Conservation (phyloP, 2,329 filamentous ascomycete genomes). For the Diplodia mutila region DNA sequence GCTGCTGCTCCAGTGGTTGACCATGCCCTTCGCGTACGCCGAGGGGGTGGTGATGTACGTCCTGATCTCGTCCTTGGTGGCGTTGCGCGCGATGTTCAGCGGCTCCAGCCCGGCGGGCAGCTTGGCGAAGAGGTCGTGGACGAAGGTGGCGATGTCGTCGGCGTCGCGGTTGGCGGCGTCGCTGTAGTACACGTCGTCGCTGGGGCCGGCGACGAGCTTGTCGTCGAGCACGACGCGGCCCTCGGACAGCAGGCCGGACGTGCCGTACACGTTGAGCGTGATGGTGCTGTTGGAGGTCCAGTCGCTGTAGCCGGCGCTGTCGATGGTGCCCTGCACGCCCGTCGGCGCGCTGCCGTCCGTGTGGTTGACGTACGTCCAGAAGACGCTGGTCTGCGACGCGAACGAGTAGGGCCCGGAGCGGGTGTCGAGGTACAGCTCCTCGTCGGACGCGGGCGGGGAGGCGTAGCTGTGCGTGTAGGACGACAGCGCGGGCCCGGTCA, state of each 20-base stretch:
- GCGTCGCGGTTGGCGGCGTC: conserved; percentile 50
- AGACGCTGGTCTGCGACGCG: conserved; percentile 57
- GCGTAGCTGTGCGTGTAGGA: conserved; percentile 56
- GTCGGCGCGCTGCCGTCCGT: conserved; percentile 41
- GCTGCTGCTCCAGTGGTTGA: conserved; percentile 59
- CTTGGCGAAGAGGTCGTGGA: conserved; percentile 54
- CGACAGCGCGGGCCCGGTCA: conserved; percentile 48
- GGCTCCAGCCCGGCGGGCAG: conserved; percentile 52
- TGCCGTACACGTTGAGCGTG: conserved; percentile 62
- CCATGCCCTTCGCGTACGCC: conserved; percentile 53
- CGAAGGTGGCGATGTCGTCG: conserved; percentile 54
- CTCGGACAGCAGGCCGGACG: conserved; percentile 56
- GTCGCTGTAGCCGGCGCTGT: conserved; percentile 50
- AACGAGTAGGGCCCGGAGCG: conserved; percentile 59
- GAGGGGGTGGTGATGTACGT: conserved; percentile 56
- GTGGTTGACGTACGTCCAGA: conserved; percentile 56
- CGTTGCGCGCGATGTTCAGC: conserved; percentile 53
- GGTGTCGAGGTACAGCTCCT: conserved; percentile 51
- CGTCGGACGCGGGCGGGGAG: conserved; percentile 48
- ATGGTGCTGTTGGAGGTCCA: conserved; percentile 52
- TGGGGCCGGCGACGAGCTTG: conserved; percentile 49
- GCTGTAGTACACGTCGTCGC: conserved; percentile 47
- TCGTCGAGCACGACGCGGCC: conserved; percentile 53
- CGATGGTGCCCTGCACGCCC: conserved; percentile 59
- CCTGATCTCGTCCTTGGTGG: conserved; percentile 53